A percentile compares a stretch with the other conserved stretches of the same genome.
Evolutionary conservation across 371 early-diverging fungal species (phyloP).

Genomic region (Mucor plumbeus): DNA sequence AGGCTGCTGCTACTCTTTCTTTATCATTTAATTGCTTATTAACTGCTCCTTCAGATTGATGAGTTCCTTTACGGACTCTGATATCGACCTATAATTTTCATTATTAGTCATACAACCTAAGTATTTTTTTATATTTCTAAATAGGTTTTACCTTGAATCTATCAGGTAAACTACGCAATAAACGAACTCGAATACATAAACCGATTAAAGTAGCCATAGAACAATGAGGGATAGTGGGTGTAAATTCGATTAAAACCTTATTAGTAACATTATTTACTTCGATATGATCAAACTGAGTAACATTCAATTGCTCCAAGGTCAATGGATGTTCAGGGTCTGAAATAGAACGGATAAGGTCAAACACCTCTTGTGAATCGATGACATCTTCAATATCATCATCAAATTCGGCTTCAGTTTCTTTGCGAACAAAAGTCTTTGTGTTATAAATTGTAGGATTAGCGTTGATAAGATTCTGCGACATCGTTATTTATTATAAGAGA

Average conservation of each 20-base stretch:
- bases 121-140: not conserved
- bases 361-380: conserved; percentile 88
- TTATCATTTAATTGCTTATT: conserved; percentile 99
- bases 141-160: conserved; percentile 77
- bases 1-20: conserved; percentile 98
- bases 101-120: not conserved
- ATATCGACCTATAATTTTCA: conserved; percentile 73
- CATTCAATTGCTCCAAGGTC: conserved; percentile 95
- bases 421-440: conserved; percentile 55
- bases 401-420: conserved; percentile 62
- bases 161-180: conserved; percentile 85
- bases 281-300: conserved; percentile 87
- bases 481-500: conserved; percentile 8
- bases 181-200: conserved; percentile 93
- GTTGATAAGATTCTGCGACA: conserved; percentile 68
- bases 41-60: conserved; percentile 93
- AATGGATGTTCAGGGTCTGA: conserved; percentile 99
- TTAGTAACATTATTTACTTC: conserved; percentile 71
- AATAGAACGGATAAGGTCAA: conserved; percentile 95
- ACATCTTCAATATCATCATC: conserved; percentile 75
- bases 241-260: conserved; percentile 82
- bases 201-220: conserved; percentile 99
- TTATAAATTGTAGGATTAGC: conserved; percentile 86
- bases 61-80: conserved; percentile 90
- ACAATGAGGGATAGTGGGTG: conserved; percentile 99